Evolutionary conservation across 805 yeast species (phyloP).

Genomic region (Starmerella riodocensis): DNA sequence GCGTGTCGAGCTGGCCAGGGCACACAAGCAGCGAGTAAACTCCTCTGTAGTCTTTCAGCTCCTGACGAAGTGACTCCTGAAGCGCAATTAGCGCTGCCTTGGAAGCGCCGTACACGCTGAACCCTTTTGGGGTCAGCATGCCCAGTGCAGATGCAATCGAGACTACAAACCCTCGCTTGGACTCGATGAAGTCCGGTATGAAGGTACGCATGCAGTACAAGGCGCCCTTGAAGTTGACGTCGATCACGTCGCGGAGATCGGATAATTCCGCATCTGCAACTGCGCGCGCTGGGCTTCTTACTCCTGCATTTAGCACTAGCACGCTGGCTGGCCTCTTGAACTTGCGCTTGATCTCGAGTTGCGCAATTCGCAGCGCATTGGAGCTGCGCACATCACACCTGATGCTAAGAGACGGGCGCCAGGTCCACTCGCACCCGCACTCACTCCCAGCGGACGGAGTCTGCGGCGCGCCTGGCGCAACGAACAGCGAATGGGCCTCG

Average conservation of each 20-base stretch:
- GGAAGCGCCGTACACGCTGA: conserved; percentile 75
- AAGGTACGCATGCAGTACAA: conserved; percentile 58
- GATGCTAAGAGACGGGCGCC: conserved; percentile 20
- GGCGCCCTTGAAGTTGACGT: conserved; percentile 57
- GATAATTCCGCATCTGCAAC: conserved; percentile 37
- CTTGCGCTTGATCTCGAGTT: conserved; percentile 32
- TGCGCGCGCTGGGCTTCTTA: conserved; percentile 24
- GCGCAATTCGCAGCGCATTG: conserved; percentile 33
- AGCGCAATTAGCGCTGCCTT: conserved; percentile 76
- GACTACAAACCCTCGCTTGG: conserved; percentile 58
- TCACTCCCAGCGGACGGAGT: no score
- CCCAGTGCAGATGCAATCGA: conserved; percentile 80
- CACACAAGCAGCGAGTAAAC: conserved; percentile 65
- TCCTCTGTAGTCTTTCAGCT: conserved; percentile 36
- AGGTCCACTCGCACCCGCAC: no score
- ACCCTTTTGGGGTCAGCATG: conserved; percentile 66
- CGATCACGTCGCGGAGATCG: conserved; percentile 49
- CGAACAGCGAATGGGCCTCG: no score
- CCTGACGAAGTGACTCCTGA: conserved; percentile 69
- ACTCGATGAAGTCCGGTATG: conserved; percentile 55
- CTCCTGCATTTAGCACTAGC: conserved; percentile 77
- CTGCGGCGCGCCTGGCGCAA: no score
- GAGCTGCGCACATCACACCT: conserved; percentile 57
- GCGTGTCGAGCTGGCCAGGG: conserved; percentile 76
- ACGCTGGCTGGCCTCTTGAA: conserved; percentile 48